Conservation (phyloP, 192 early-diverging fungal species). For the Obelidium mucronatum region DNA sequence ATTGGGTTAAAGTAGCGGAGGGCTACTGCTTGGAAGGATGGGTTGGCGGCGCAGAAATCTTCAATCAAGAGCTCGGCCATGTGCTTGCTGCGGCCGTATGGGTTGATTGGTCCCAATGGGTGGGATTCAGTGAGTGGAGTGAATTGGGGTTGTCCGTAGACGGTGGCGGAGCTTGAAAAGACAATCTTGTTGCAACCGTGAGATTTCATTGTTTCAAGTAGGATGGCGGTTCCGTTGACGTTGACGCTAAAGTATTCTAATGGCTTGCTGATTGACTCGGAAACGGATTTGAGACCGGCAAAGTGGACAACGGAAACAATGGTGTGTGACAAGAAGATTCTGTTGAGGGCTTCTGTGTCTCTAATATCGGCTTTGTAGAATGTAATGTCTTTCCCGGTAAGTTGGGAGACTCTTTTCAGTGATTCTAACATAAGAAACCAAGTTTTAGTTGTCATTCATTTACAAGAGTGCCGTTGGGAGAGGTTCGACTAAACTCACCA, state of each 20-base stretch:
- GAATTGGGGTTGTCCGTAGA: conserved; percentile 57
- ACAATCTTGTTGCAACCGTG: conserved; percentile 77
- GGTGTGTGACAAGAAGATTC: neutral
- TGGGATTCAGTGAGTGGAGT: neutral
- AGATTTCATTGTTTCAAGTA: conserved; percentile 75
- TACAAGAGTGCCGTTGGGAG: too few relatives aligned
- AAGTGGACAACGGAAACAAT: conserved; percentile 25
- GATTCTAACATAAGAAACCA: too few relatives aligned
- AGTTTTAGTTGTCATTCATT: too few relatives aligned
- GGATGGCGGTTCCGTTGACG: conserved; percentile 74
- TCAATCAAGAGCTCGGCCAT: conserved; percentile 80
- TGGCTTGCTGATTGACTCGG: conserved; percentile 75
- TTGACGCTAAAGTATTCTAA: conserved; percentile 85
- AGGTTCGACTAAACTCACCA: too few relatives aligned
- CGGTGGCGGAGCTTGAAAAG: conserved; percentile 79
- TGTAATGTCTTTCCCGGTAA: too few relatives aligned
- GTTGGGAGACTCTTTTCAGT: too few relatives aligned
- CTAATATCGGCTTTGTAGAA: too few relatives aligned
- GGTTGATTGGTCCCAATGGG: conserved; percentile 30
- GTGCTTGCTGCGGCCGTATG: conserved; percentile 85
- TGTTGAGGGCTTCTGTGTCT: conserved; percentile 60
- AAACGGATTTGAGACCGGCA: conserved; percentile 66
- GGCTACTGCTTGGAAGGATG: too few relatives aligned
- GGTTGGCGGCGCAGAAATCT: conserved; percentile 35
- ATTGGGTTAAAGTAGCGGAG: too few relatives aligned